Conservation (phyloP, 2,329 filamentous ascomycete genomes). For the Teratosphaeriaceae sp. region DNA sequence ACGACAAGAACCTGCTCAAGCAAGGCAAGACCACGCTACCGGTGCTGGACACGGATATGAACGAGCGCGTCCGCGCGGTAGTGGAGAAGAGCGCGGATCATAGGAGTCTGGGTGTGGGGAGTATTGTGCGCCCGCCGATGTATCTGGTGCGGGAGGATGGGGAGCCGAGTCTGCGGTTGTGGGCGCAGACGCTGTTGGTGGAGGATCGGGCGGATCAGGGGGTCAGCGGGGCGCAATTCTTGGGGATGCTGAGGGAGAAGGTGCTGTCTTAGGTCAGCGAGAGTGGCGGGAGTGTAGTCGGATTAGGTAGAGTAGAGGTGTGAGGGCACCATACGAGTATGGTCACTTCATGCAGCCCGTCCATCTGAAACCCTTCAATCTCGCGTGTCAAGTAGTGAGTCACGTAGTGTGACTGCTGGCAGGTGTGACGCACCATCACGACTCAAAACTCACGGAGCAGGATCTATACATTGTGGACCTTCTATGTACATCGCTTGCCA, state of each 20-base stretch:
- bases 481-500: too few species aligned
- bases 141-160: slow-evolving; percentile 94
- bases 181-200: slow-evolving; percentile 92
- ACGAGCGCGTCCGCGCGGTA: slow-evolving; percentile 84
- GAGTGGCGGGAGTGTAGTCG: too few species aligned
- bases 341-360: too few species aligned
- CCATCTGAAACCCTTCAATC: too few species aligned
- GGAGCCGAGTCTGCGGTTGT: slow-evolving; percentile 88
- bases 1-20: slow-evolving; percentile 75
- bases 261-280: slow-evolving; percentile 49
- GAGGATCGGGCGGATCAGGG: slow-evolving; percentile 94
- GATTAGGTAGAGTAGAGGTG: too few species aligned
- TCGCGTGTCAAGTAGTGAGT: too few species aligned
- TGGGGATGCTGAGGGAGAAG: slow-evolving; percentile 90
- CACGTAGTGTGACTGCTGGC: too few species aligned
- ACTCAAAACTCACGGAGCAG: too few species aligned
- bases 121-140: slow-evolving; percentile 84
- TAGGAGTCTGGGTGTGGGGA: slow-evolving; percentile 78
- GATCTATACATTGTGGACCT: too few species aligned
- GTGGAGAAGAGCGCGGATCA: slow-evolving; percentile 89
- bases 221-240: slow-evolving; percentile 87
- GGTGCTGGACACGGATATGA: slow-evolving; percentile 91
- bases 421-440: too few species aligned
- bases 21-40: slow-evolving; percentile 87
- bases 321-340: too few species aligned